Percentiles rank a stretch among this genome's conserved stretches.
Evolutionary conservation across 805 yeast species (phyloP).

Genomic region (Zygoascus tannicola): DNA sequence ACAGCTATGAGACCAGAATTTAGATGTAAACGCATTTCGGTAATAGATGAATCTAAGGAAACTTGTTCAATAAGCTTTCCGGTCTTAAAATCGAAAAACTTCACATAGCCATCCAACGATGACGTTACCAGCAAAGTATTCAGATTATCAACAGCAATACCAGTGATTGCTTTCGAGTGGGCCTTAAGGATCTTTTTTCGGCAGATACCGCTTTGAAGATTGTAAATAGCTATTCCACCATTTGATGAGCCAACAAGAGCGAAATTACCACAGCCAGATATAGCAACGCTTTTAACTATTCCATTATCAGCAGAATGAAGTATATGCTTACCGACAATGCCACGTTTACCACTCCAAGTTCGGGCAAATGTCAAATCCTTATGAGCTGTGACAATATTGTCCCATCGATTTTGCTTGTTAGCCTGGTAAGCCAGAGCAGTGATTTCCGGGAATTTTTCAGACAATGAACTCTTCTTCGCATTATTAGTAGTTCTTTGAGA

Average conservation of each 20-base stretch:
- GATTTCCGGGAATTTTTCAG: constrained; percentile 72
- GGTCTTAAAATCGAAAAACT: constrained; percentile 75
- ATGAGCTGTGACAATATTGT: constrained; percentile 82
- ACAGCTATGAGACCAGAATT: constrained; percentile 79
- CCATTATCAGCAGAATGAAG: constrained; percentile 73
- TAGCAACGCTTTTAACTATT: constrained; percentile 59
- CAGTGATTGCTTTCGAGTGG: constrained; percentile 59
- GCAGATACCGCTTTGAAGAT: constrained; percentile 81
- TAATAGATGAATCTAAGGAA: constrained; percentile 65
- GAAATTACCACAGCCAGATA: constrained; percentile 93
- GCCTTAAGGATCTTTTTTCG: constrained; percentile 55
- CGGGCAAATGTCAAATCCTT: constrained; percentile 74
- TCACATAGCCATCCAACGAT: constrained; percentile 83
- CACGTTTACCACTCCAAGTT: constrained; percentile 78
- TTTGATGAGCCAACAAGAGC: constrained; percentile 80
- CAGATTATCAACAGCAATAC: constrained; percentile 82
- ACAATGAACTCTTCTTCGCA: constrained; percentile 33
- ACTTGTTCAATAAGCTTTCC: constrained; percentile 60
- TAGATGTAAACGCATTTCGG: constrained; percentile 66
- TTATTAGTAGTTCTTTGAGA: constrained; percentile 50
- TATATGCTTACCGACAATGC: constrained; percentile 67
- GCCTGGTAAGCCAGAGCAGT: constrained; percentile 60
- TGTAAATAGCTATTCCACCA: constrained; percentile 81
- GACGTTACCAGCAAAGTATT: constrained; percentile 78
- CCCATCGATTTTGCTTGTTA: constrained; percentile 85